Conservation (phyloP, 2,329 filamentous ascomycete genomes). For the Aureobasidium sp. region DNA sequence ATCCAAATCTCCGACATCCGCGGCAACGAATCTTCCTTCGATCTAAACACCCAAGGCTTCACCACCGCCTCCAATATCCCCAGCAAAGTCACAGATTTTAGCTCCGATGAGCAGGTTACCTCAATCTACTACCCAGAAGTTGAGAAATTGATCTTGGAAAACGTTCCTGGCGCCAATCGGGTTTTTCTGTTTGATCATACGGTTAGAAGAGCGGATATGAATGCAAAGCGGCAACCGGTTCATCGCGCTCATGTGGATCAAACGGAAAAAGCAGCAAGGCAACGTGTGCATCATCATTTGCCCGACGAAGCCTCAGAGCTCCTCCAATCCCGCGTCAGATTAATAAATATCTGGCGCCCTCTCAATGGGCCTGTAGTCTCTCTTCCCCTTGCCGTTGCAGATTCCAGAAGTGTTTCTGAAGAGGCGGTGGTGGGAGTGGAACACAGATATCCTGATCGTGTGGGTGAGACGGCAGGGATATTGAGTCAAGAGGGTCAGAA, state of each 20-base stretch:
- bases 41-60: conserved; percentile 68
- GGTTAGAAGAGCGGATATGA: conserved; percentile 56
- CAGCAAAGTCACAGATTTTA: conserved; percentile 50
- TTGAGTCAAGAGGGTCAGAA: conserved; percentile 51
- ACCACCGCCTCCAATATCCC: conserved; percentile 50
- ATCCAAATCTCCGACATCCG: conserved; percentile 65
- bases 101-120: conserved; percentile 59
- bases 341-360: conserved; percentile 79
- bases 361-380: conserved; percentile 50
- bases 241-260: conserved; percentile 75
- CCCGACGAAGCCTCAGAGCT: conserved; percentile 58
- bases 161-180: conserved; percentile 56
- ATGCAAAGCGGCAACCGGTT: conserved; percentile 58
- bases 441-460: conserved; percentile 62
- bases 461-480: conserved; percentile 67
- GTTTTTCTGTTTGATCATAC: conserved; percentile 84
- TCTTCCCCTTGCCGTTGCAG: conserved; percentile 50
- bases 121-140: conserved; percentile 77
- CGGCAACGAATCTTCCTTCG: conserved; percentile 56
- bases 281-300: conserved; percentile 61
- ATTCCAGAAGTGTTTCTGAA: conserved; percentile 46
- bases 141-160: conserved; percentile 57
- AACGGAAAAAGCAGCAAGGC: conserved; percentile 54
- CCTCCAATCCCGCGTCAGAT: conserved; percentile 65
- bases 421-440: conserved; percentile 63